Conservation (phyloP, 257 asterid species). For the Scutellaria galericulata region DNA sequence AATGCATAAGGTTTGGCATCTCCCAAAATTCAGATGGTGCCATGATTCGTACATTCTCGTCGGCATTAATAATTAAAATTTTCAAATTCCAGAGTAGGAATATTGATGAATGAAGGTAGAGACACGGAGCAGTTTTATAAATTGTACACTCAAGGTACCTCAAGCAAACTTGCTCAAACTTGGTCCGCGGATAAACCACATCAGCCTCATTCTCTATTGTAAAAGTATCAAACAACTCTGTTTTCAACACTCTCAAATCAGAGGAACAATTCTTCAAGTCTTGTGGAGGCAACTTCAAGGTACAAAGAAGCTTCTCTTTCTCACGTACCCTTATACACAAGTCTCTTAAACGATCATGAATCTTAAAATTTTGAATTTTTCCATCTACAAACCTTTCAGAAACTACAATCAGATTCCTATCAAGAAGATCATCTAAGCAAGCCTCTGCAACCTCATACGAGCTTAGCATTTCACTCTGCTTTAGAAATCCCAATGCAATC, state of each 20-base stretch:
- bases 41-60: no score
- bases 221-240: no score
- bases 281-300: no score
- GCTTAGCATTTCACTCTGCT: not conserved
- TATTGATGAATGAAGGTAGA: constrained; percentile 16
- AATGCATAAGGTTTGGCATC: constrained; percentile 23
- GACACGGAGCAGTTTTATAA: no score
- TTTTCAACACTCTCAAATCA: no score
- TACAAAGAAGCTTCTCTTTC: not conserved
- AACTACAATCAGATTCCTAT: not conserved
- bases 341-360: constrained; percentile 18
- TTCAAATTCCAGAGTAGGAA: constrained; percentile 15
- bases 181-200: no score
- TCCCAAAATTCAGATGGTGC: constrained; percentile 19
- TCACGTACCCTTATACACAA: not conserved
- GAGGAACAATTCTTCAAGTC: no score
- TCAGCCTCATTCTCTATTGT: no score
- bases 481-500: constrained; percentile 4
- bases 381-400: not conserved
- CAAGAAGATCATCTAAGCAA: not conserved
- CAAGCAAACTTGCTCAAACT: no score
- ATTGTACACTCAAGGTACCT: no score
- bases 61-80: not conserved
- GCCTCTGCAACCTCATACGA: not conserved
- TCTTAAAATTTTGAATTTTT: not conserved